Base-by-base conservation (phyloP, 2,329 filamentous ascomycete species). In the Coniella lustricola region DNA sequence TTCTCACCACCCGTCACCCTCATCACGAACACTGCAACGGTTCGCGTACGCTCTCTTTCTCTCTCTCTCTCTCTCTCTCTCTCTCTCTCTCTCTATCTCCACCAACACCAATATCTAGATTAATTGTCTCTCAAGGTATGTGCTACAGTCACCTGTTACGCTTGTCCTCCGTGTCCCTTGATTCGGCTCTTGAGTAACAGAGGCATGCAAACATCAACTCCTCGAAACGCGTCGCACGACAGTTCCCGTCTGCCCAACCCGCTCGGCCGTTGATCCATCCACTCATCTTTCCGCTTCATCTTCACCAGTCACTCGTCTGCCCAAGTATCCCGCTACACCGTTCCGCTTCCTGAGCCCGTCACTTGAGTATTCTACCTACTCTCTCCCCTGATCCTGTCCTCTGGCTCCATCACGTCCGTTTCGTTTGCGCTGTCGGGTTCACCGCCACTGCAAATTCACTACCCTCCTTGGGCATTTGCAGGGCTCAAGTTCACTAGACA, bases 141-240 rank as follows among this genome's bases (percentile, higher is more conserved):
- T 50, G 32, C 38, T 20, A 49, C 36, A 22, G 16, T 43, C 25
- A 33, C 40, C 25, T 44, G 31, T 39, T 14, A 39, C 49, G 46
- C 41, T n/a, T 38, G 39, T 51, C 37, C 45, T 33, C 35, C 13
- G 22, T 53, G 33, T 34, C 51, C 48, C 45, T 48, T 39, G 42
- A 31, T 43, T 42, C 25, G 29, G 17, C 39, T 21, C 18, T 40
- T 49, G 51, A 46, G 51, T 51, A 44, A 53, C 51, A 34, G 35
- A 21, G 42, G 34, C 17, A 36, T 48, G 51, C 51, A 51, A 53
- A 51, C 49, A 49, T 29, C 38, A n/a, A 22, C 37, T 53, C 42
- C 31, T 48, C 51, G 43, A 46, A 46, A 48, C 45, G 51, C 38
- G 51, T 53, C 51, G 32, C 45, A 53, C 51, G 43, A 25, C 34